Conservation (phyloP, 495 filamentous ascomycete genomes). For the Aspergillus baeticus region DNA sequence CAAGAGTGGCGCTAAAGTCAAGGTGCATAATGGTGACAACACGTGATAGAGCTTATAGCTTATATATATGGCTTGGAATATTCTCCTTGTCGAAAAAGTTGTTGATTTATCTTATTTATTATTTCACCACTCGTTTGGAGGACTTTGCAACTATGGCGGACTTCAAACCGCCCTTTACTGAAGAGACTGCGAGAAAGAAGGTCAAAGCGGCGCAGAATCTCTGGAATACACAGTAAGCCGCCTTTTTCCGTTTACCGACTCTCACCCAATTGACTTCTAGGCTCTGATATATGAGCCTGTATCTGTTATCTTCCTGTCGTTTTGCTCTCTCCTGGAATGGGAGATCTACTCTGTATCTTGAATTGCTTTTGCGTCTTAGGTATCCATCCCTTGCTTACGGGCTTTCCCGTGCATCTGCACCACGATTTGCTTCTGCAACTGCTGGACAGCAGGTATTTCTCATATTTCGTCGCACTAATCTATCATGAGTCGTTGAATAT, state of each 20-base stretch:
- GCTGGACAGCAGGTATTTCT: too few relatives aligned
- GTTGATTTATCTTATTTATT: not conserved
- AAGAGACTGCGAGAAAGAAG: slow-evolving; percentile 68
- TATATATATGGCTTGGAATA: not conserved
- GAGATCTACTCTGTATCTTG: not conserved
- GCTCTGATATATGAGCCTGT: too few relatives aligned
- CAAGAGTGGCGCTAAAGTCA: not conserved
- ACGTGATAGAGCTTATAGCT: slow-evolving; percentile 15
- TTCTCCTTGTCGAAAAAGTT: not conserved
- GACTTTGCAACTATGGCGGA: slow-evolving; percentile 43
- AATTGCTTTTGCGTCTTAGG: too few relatives aligned
- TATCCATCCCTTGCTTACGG: slow-evolving; percentile 37
- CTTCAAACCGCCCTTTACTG: slow-evolving; percentile 76
- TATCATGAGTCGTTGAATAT: not conserved
- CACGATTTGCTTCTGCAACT: too few relatives aligned
- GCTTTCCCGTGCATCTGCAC: slow-evolving; percentile 5
- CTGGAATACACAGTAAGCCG: slow-evolving; percentile 75
- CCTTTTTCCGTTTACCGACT: not conserved
- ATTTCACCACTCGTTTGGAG: too few relatives aligned
- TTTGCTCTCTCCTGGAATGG: not conserved
- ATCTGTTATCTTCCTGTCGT: not conserved
- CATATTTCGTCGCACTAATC: not conserved
- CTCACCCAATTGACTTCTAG: not conserved
- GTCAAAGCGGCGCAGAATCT: slow-evolving; percentile 83
- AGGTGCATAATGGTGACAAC: slow-evolving; percentile 2